phyloP scores from a whole-genome alignment of 305 asterid genomes.

The Salvia sclarea region DNA sequence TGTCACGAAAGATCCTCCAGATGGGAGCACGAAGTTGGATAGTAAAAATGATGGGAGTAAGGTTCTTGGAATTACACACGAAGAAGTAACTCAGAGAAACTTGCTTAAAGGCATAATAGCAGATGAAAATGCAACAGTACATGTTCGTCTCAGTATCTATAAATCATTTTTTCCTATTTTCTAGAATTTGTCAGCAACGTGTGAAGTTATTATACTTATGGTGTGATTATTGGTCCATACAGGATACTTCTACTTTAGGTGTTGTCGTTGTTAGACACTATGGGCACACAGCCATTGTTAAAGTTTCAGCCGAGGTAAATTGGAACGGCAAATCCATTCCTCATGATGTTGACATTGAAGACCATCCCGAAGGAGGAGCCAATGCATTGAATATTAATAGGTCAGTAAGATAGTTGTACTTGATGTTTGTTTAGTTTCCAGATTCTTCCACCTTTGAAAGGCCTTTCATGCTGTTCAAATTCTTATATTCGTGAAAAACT shows the following conservation, averaged over 20 bases:
- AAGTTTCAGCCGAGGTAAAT: conserved; percentile 65
- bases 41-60: conserved; percentile 70
- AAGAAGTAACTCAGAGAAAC: conserved; percentile 71
- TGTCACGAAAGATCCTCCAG: conserved; percentile 60
- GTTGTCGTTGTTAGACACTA: conserved; percentile 84
- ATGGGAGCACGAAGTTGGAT: conserved; percentile 72
- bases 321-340: conserved; percentile 59
- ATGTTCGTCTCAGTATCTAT: conserved; percentile 47
- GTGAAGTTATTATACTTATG: conserved; percentile 26
- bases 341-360: conserved; percentile 71
- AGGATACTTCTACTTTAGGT: conserved; percentile 85
- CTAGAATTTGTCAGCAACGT: too few species aligned
- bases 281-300: conserved; percentile 72
- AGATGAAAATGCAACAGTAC: conserved; percentile 87
- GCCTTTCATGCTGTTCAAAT: conserved; percentile 11
- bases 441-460: not conserved
- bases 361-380: conserved; percentile 91
- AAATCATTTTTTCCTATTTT: conserved; percentile 10
- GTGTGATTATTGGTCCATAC: conserved; percentile 30
- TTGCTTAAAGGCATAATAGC: conserved; percentile 90
- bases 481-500: conserved; percentile 1
- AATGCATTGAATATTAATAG: conserved; percentile 79
- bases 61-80: conserved; percentile 66
- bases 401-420: conserved; percentile 43
- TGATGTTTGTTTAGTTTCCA: conserved; percentile 19